Evolutionary conservation across 306 rosid genomes (phyloP).

Genomic region (Canavalia ensiformis): DNA sequence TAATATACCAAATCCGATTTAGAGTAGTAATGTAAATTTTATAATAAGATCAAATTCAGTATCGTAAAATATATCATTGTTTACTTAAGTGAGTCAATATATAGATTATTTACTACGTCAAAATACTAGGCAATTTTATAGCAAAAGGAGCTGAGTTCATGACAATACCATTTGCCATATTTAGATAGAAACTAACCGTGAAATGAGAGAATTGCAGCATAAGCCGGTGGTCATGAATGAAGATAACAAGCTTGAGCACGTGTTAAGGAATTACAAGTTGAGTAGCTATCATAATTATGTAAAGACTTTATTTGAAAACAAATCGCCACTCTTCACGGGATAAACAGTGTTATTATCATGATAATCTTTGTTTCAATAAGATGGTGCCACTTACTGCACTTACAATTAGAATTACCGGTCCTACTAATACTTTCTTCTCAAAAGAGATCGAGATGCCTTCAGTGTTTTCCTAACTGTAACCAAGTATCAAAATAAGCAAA

Average conservation of each 20-base stretch:
- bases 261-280: constrained; percentile 52
- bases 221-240: neutral
- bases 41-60: too few species aligned
- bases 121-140: too few species aligned
- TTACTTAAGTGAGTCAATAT: too few species aligned
- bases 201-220: constrained; percentile 9
- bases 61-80: too few species aligned
- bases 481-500: neutral
- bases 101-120: too few species aligned
- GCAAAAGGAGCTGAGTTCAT: too few species aligned
- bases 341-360: constrained; percentile 43
- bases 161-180: neutral
- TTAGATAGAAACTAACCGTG: neutral
- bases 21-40: too few species aligned
- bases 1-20: too few species aligned
- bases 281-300: constrained; percentile 42
- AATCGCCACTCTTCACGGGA: constrained; percentile 55
- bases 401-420: constrained; percentile 37
- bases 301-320: constrained; percentile 30
- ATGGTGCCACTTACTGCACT: constrained; percentile 17
- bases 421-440: constrained; percentile 38
- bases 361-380: constrained; percentile 38
- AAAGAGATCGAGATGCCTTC: constrained; percentile 28
- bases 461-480: neutral
- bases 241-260: constrained; percentile 48